These are phyloP conservation scores for Lizanozyma gosingica DNA, from an alignment of 1,139 yeast genomes.

Conservation along the genomic window DNA sequence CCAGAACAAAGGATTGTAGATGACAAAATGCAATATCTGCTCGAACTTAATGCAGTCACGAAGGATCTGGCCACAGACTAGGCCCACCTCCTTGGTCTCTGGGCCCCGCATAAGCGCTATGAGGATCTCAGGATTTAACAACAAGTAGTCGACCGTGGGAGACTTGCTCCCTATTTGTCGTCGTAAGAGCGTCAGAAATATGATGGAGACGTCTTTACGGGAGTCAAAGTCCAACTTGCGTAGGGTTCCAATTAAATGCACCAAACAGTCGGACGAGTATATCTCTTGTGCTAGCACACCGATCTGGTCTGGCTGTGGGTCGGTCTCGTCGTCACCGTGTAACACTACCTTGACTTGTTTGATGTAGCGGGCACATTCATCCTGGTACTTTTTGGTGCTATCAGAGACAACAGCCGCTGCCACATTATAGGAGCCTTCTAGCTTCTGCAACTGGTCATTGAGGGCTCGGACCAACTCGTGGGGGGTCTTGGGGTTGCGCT, in stretches of 20 bases:
- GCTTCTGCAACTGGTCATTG: slow-evolving; percentile 62
- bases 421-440: slow-evolving; percentile 47
- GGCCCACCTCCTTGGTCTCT: slow-evolving; percentile 62
- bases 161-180: slow-evolving; percentile 70
- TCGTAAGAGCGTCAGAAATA: slow-evolving; percentile 71
- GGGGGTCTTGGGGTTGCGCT: slow-evolving; percentile 88
- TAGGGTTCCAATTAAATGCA: slow-evolving; percentile 49
- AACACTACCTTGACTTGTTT: slow-evolving; percentile 60
- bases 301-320: slow-evolving; percentile 71
- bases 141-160: slow-evolving; percentile 81
- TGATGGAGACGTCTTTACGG: slow-evolving; percentile 67
- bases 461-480: slow-evolving; percentile 70
- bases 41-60: slow-evolving; percentile 85
- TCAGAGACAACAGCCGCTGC: neutral
- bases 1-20: slow-evolving; percentile 61
- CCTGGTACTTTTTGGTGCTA: slow-evolving; percentile 40
- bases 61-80: slow-evolving; percentile 69
- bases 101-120: slow-evolving; percentile 58
- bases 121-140: slow-evolving; percentile 59
- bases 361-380: slow-evolving; percentile 65
- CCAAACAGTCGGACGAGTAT: slow-evolving; percentile 62
- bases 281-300: slow-evolving; percentile 68
- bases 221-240: slow-evolving; percentile 76
- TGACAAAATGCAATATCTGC: slow-evolving; percentile 49
- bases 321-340: slow-evolving; percentile 65